phyloP scores from a whole-genome alignment of 257 asterid species.

The Ilex aquifolium region DNA sequence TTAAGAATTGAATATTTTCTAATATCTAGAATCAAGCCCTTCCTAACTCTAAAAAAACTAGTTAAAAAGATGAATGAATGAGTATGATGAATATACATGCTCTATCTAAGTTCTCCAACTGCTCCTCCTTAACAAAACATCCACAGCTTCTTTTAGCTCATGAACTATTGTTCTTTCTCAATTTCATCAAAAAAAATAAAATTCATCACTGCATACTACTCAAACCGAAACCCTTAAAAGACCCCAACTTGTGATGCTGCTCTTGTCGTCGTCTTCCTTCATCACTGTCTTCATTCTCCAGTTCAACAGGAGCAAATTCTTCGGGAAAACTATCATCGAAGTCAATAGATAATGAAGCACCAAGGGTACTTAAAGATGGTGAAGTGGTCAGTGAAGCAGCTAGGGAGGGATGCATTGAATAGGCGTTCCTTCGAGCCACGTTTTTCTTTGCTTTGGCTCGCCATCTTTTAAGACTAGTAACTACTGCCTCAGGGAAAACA shows the following conservation, averaged over 20 bases:
- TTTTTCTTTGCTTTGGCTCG: constrained; percentile 46
- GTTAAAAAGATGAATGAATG: too few relatives aligned
- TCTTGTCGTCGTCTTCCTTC: constrained; percentile 9
- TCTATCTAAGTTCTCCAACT: too few relatives aligned
- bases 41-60: too few relatives aligned
- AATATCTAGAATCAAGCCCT: too few relatives aligned
- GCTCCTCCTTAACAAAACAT: too few relatives aligned
- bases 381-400: constrained; percentile 29
- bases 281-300: constrained; percentile 16
- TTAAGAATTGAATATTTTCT: too few relatives aligned
- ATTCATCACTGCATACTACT: constrained; percentile 8
- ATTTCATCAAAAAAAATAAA: not conserved
- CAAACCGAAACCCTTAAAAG: constrained; percentile 40
- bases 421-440: constrained; percentile 25
- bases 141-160: too few relatives aligned
- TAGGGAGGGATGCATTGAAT: constrained; percentile 19
- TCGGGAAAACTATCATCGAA: constrained; percentile 22
- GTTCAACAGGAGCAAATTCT: constrained; percentile 9
- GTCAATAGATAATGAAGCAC: constrained; percentile 29
- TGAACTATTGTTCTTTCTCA: not conserved
- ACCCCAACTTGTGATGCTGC: constrained; percentile 23
- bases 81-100: too few relatives aligned
- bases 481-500: constrained; percentile 47
- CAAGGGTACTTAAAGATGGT: constrained; percentile 32
- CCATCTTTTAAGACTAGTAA: constrained; percentile 55